Conservation (phyloP, 139 green algal species). For the Chlamydomonas incerta region DNA sequence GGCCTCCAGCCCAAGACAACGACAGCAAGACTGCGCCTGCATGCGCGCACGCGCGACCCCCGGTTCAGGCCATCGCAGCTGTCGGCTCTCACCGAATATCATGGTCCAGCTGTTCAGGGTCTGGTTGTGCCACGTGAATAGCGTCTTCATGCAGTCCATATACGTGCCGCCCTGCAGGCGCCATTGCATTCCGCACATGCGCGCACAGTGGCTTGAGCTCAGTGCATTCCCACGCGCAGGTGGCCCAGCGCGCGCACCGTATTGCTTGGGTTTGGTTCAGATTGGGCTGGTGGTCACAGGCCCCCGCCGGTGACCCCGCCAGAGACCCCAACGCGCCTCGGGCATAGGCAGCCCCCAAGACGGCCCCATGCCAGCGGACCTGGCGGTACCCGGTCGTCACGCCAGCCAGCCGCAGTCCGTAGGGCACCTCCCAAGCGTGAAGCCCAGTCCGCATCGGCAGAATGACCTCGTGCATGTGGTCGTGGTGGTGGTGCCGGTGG, state of each 20-base stretch:
- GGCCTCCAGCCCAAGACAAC: no score
- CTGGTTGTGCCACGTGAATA: conserved; percentile 38
- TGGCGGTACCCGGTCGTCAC: conserved; percentile 8
- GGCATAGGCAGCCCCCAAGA: no score
- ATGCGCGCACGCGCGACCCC: no score
- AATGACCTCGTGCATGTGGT: background rate
- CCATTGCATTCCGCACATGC: no score
- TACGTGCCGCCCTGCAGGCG: conserved; percentile 18
- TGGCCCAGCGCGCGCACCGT: background rate
- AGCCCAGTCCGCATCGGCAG: background rate
- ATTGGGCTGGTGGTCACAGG: background rate
- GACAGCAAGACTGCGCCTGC: no score
- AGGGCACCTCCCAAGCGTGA: background rate
- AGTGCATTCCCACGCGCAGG: no score
- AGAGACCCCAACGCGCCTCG: background rate
- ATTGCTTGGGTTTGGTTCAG: background rate
- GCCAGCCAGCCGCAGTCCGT: background rate
- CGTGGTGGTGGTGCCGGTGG: background rate
- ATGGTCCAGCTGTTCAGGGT: conserved; percentile 45
- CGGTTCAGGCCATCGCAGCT: no score
- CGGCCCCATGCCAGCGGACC: no score
- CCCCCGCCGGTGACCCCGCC: no score
- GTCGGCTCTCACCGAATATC: conserved; percentile 5
- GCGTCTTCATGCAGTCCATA: background rate
- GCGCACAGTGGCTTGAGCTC: no score